Conservation (phyloP, 2,329 filamentous ascomycete species). For the Simplicillium aogashimaense region DNA sequence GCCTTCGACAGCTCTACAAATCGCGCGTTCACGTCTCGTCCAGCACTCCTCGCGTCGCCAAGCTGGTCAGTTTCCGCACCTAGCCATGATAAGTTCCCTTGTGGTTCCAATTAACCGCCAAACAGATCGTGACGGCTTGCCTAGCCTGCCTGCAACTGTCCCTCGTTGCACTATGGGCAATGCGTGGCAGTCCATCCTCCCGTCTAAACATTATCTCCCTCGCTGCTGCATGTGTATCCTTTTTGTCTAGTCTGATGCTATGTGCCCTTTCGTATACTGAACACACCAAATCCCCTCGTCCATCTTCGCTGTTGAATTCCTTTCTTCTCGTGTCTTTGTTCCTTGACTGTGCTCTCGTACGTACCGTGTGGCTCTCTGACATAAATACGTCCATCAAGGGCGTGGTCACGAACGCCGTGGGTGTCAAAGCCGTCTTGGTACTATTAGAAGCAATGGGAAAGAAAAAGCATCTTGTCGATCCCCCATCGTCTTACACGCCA, state of each 20-base stretch:
- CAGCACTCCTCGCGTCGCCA: conserved; percentile 13
- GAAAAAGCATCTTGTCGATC: conserved; percentile 17
- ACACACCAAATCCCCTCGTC: conserved; percentile 19
- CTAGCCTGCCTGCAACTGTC: conserved; percentile 21
- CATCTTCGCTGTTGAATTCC: conserved; percentile 20
- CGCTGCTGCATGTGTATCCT: conserved; percentile 20
- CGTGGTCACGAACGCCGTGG: conserved; percentile 23
- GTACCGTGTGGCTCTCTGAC: conserved; percentile 22
- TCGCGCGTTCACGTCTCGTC: conserved; percentile 15
- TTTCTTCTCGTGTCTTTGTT: conserved; percentile 23
- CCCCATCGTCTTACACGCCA: conserved; percentile 19
- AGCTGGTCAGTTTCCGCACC: conserved; percentile 13
- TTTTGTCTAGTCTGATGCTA: conserved; percentile 19
- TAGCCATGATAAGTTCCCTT: neutral
- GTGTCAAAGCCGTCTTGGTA: conserved; percentile 22
- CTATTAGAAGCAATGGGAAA: conserved; percentile 29
- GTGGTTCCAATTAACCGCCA: neutral
- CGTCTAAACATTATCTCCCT: conserved; percentile 17
- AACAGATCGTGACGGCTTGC: conserved; percentile 13
- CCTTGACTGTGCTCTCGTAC: conserved; percentile 21
- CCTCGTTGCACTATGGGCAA: conserved; percentile 21
- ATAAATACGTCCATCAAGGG: conserved; percentile 15
- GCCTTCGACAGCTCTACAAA: conserved; percentile 16
- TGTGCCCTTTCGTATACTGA: conserved; percentile 21
- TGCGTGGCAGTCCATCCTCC: conserved; percentile 3